Percentiles rank a stretch among this genome's conserved stretches.
phyloP scores from a whole-genome alignment of 2,329 filamentous ascomycete genomes.

The Truncatella angustata region DNA sequence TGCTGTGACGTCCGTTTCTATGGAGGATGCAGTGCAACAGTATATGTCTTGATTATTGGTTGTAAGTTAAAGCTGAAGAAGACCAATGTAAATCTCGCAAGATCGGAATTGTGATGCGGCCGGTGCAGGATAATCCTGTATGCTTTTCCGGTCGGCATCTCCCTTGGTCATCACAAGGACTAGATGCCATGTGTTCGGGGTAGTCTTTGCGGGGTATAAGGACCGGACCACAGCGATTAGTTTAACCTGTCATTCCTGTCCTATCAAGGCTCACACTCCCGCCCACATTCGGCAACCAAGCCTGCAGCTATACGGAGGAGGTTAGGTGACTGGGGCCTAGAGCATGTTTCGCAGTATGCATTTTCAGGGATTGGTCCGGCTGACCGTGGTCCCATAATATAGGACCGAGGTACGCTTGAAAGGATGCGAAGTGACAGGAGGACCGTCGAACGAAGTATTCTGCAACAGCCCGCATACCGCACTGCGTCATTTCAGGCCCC shows the following conservation, averaged over 20 bases:
- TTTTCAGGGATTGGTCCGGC: not conserved
- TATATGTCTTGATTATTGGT: not conserved
- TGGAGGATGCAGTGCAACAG: not conserved
- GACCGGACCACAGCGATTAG: not conserved
- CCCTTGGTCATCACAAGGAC: not conserved
- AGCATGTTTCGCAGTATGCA: constrained; percentile 4
- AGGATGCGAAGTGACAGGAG: not conserved
- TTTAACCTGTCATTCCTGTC: not conserved
- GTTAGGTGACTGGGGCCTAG: not conserved
- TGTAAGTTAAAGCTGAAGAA: not conserved
- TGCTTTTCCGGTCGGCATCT: constrained; percentile 2
- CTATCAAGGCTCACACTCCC: not conserved
- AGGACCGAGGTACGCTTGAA: not conserved
- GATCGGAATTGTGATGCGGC: not conserved
- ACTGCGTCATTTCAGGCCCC: not conserved
- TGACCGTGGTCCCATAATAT: not conserved
- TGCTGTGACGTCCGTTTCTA: not conserved
- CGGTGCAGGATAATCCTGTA: not conserved
- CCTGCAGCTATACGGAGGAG: not conserved
- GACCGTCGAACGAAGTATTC: not conserved
- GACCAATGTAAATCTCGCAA: not conserved
- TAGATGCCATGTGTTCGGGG: constrained; percentile 4
- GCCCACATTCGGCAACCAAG: constrained; percentile 9
- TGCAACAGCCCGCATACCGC: not conserved
- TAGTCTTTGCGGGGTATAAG: constrained; percentile 3